Evolutionary conservation across 371 early-diverging fungal species (phyloP), one percentile per base, ranked within the genome.

Genomic region (Nosema muscidifuracis): DNA sequence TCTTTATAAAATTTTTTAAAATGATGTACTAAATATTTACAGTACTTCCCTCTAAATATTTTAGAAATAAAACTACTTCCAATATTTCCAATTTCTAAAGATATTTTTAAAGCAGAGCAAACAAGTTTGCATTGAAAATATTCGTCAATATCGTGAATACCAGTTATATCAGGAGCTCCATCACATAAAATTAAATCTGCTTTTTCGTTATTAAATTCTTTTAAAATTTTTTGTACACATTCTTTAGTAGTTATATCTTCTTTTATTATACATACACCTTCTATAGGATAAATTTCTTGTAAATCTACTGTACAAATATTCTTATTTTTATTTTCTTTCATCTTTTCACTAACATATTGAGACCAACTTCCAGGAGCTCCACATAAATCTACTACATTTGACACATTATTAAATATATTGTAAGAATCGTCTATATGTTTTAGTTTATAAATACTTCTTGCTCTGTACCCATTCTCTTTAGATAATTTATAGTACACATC

Each of bases 91-190:
- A 94, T 89, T 73, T 91, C 89, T 4, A 90, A 88, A 20, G 94
- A 90, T 79, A 95, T 92, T 77, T 91, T 91, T 68, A 95, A 86
- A 6, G 96, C 89, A 2, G 94, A 91, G 34, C 91, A 83, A 30
- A 95, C 78, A 13, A 97, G 85, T 78, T 94, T 92, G 4, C 92
- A 91, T 78, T 97, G 98, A 70, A 95, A 89, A 79, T 93, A 96
- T 82, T 95, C 96, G 85, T 97, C 98, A 87, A 96, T 88, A 77
- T 95, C 97, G 77, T 94, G 95, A 51, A 95, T 85, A 36, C 97
- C 97, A 22, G 95, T 95, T 22, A 95, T 90, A 85, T 97, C 97
- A 13, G 97, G 95, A 9, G 98, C 98, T 58, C 96, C 96, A 65
- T 94, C 95, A 82, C 93, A 93, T 20, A 97, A 88, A 20, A 96